phyloP scores from a whole-genome alignment of 2,329 filamentous ascomycete species.

The Colletotrichum eleusines region DNA sequence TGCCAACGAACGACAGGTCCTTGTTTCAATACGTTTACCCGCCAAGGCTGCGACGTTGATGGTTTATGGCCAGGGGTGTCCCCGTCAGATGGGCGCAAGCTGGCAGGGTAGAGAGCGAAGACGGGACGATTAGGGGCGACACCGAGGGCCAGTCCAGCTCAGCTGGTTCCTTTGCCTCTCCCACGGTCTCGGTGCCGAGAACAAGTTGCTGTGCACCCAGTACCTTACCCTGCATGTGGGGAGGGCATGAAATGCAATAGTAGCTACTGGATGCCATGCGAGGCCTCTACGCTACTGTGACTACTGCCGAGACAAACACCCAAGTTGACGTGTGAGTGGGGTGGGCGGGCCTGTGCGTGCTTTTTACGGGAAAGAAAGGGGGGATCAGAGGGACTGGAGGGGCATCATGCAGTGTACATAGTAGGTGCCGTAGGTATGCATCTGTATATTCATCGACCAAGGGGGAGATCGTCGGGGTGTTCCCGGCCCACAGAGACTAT shows the following conservation, averaged over 20 bases:
- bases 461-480: conserved; percentile 19
- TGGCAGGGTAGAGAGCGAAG: conserved; percentile 16
- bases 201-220: not conserved
- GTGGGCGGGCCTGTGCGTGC: conserved; percentile 27
- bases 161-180: conserved; percentile 14
- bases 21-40: conserved; percentile 38
- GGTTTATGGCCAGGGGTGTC: conserved; percentile 22
- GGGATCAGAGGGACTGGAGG: not conserved
- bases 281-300: not conserved
- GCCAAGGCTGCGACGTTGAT: conserved; percentile 15
- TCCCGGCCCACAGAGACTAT: not conserved
- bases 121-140: conserved; percentile 29
- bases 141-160: not conserved
- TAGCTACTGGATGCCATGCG: conserved; percentile 6
- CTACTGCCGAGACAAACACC: conserved; percentile 30
- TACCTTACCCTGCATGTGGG: not conserved
- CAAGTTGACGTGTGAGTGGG: conserved; percentile 22
- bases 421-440: not conserved
- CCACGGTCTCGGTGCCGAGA: conserved; percentile 18
- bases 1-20: conserved; percentile 30
- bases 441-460: not conserved
- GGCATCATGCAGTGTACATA: too few relatives aligned
- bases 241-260: not conserved
- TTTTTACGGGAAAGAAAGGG: conserved; percentile 1
- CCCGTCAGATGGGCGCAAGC: not conserved